Evolutionary conservation across 768 basidiomycete genomes (phyloP).

Genomic region (Rhodotorula taiwanensis): DNA sequence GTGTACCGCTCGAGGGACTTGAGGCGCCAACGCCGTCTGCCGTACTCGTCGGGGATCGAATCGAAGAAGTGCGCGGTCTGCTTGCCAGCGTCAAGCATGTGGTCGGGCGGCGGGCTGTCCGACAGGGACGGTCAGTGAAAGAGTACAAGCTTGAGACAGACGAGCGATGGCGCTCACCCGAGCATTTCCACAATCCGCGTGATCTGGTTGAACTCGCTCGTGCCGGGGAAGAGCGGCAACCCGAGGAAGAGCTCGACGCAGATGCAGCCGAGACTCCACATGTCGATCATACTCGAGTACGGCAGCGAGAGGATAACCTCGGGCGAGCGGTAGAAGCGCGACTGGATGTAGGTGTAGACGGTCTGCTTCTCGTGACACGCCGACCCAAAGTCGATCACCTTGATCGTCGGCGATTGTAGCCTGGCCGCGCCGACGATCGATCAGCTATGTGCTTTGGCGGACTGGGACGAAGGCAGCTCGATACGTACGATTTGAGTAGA

Average conservation of each 20-base stretch:
- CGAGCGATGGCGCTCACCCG: constrained; percentile 58
- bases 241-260: constrained; percentile 97
- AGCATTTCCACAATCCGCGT: constrained; percentile 97
- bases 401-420: constrained; percentile 93
- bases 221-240: constrained; percentile 91
- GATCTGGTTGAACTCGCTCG: constrained; percentile 98
- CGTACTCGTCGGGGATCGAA: constrained; percentile 61
- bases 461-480: neutral
- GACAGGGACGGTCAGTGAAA: neutral
- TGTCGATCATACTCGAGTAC: constrained; percentile 91
- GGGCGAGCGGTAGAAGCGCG: constrained; percentile 94
- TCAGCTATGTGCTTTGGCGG: neutral
- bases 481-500: constrained; percentile 73
- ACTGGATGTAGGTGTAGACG: constrained; percentile 99
- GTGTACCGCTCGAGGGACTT: constrained; percentile 94
- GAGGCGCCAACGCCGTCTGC: constrained; percentile 67
- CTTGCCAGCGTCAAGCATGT: constrained; percentile 94
- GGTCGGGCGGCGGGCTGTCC: constrained; percentile 74
- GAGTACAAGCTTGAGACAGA: neutral
- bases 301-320: constrained; percentile 92
- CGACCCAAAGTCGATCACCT: constrained; percentile 98
- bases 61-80: constrained; percentile 93
- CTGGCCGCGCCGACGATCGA: constrained; percentile 53
- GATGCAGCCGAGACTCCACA: constrained; percentile 99
- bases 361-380: constrained; percentile 98